Percentiles rank a stretch among this genome's conserved stretches.
phyloP scores from a whole-genome alignment of 2,329 filamentous ascomycete species.

The Peltaster fructicola region DNA sequence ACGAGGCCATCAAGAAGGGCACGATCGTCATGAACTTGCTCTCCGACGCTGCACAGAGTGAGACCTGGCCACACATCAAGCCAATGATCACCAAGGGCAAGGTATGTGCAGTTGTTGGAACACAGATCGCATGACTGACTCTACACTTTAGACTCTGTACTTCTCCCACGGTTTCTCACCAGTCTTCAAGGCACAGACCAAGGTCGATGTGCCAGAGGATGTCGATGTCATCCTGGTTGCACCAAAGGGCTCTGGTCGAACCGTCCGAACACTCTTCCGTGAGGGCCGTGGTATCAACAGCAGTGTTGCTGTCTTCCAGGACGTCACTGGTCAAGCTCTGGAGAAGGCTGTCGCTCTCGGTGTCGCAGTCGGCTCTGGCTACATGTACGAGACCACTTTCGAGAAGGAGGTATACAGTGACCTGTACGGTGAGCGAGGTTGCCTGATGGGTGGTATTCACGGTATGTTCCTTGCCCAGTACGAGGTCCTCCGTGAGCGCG shows the following conservation, averaged over 20 bases:
- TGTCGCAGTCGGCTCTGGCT: conserved; percentile 91
- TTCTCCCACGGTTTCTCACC: conserved; percentile 99
- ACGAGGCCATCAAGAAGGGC: conserved; percentile 83
- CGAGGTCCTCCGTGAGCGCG: conserved; percentile 97
- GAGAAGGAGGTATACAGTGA: conserved; percentile 99
- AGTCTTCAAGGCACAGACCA: conserved; percentile 98
- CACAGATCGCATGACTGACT: conserved; percentile 1
- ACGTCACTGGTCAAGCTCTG: conserved; percentile 93
- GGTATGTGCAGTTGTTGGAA: conserved; percentile 36
- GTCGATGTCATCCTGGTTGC: conserved; percentile 99
- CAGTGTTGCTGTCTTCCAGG: conserved; percentile 94
- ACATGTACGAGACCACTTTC: conserved; percentile 99
- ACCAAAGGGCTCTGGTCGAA: conserved; percentile 97
- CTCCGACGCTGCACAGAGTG: conserved; percentile 89
- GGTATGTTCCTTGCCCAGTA: conserved; percentile 99
- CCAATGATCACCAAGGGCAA: conserved; percentile 97
- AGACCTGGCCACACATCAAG: conserved; percentile 98
- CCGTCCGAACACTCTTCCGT: conserved; percentile 94
- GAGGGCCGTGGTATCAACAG: conserved; percentile 99
- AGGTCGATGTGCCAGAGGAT: conserved; percentile 88
- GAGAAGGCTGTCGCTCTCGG: conserved; percentile 95
- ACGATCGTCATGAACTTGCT: conserved; percentile 99
- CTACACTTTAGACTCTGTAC: conserved; percentile 67
- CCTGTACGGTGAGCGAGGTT: conserved; percentile 98
- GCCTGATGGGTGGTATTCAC: conserved; percentile 99